Conservation (phyloP, 23 red algal genomes). For the Agarophyton chilense region DNA sequence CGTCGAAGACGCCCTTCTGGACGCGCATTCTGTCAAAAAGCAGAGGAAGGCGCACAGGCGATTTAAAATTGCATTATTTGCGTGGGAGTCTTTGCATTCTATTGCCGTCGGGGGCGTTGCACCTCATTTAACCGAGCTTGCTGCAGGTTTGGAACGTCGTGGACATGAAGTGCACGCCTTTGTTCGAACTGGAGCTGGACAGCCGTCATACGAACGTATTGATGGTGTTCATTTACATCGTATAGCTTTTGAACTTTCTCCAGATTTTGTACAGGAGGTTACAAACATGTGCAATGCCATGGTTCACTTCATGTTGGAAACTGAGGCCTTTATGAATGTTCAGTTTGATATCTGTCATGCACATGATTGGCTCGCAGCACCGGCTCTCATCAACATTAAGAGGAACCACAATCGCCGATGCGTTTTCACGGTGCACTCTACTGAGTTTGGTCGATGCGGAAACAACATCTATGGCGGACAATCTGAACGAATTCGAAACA, state of each 20-base stretch:
- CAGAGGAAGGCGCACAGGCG: constrained; percentile 41
- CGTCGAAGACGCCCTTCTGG: constrained; percentile 42
- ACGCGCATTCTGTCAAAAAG: background rate
- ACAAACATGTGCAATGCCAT: constrained; percentile 94
- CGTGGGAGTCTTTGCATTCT: constrained; percentile 91
- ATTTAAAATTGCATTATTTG: constrained; percentile 89
- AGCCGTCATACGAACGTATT: constrained; percentile 82
- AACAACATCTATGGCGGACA: constrained; percentile 92
- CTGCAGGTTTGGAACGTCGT: constrained; percentile 87
- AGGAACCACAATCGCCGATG: constrained; percentile 71
- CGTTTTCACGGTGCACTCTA: constrained; percentile 93
- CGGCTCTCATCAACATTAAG: constrained; percentile 91
- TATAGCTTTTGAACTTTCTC: constrained; percentile 73
- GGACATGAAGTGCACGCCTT: constrained; percentile 96
- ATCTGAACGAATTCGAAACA: constrained; percentile 83
- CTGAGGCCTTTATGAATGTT: constrained; percentile 88
- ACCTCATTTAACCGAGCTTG: constrained; percentile 89
- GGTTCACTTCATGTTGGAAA: constrained; percentile 91
- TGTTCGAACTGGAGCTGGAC: constrained; percentile 81
- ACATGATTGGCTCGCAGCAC: constrained; percentile 92
- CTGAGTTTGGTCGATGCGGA: constrained; percentile 93
- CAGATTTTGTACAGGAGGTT: constrained; percentile 93
- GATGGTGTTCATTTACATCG: constrained; percentile 96
- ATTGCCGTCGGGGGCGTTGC: constrained; percentile 93
- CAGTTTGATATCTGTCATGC: constrained; percentile 90